Conservation (phyloP, 352 stramenopile species). For the Phytopythium chamaehyphon region DNA sequence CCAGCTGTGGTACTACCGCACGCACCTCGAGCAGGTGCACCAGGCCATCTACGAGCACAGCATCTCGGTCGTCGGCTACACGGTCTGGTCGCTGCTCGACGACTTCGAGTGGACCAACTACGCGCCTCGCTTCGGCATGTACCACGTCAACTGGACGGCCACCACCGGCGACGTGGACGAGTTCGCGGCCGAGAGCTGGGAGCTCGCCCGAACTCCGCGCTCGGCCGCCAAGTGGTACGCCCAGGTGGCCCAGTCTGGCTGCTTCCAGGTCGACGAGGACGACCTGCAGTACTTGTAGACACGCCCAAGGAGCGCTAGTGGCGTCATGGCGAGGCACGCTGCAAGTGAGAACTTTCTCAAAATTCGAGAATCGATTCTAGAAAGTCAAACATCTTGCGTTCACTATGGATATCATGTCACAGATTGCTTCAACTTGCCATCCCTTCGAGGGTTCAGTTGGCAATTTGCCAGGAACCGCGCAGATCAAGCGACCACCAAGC, state of each 20-base stretch:
- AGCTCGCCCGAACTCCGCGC: slow-evolving; percentile 37
- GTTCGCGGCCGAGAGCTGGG: slow-evolving; percentile 11
- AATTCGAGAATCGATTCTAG: too few relatives aligned
- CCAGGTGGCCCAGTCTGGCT: slow-evolving; percentile 18
- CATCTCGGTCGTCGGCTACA: slow-evolving; percentile 86
- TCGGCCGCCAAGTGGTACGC: slow-evolving; percentile 38
- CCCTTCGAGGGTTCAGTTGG: not conserved
- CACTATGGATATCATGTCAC: too few relatives aligned
- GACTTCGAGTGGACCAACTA: slow-evolving; percentile 28
- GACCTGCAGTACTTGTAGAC: slow-evolving; percentile 14
- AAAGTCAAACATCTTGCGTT: too few relatives aligned
- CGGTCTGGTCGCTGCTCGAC: slow-evolving; percentile 78
- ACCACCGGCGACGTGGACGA: slow-evolving; percentile 25
- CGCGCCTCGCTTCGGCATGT: slow-evolving; percentile 48
- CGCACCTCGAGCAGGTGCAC: slow-evolving; percentile 49
- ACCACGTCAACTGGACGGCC: slow-evolving; percentile 49
- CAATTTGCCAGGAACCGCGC: slow-evolving; percentile 10
- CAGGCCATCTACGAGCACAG: slow-evolving; percentile 38
- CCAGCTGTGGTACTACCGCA: slow-evolving; percentile 57
- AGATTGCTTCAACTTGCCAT: slow-evolving; percentile 2
- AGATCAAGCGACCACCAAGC: slow-evolving; percentile 9
- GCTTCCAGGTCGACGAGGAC: slow-evolving; percentile 24
- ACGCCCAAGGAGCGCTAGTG: too few relatives aligned
- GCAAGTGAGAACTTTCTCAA: too few relatives aligned
- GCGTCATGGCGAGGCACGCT: too few relatives aligned